phyloP scores from a whole-genome alignment of 2,329 filamentous ascomycete genomes.

The Colletotrichum cuscutae region DNA sequence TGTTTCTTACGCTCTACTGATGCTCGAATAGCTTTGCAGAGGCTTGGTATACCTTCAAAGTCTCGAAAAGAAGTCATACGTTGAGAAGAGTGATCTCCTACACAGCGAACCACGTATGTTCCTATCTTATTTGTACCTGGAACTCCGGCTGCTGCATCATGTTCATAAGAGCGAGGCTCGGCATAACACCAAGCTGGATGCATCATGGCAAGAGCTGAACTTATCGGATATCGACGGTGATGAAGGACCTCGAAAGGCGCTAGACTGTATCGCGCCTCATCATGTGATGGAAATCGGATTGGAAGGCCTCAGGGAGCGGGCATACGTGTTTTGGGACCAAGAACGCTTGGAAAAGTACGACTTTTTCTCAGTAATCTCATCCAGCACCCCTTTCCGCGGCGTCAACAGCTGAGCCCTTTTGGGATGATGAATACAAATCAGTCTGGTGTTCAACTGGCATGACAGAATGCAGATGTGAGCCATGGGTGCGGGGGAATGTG shows the following conservation, averaged over 20 bases:
- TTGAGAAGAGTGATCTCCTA: neutral
- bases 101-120: too few relatives aligned
- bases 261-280: neutral
- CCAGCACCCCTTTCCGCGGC: too few relatives aligned
- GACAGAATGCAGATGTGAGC: too few relatives aligned
- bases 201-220: neutral
- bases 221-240: neutral
- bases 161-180: neutral
- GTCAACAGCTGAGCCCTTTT: too few relatives aligned
- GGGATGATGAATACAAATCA: too few relatives aligned
- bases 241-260: neutral
- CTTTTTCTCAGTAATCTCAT: neutral
- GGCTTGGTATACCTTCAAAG: neutral
- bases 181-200: neutral
- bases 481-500: too few relatives aligned
- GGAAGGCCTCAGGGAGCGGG: neutral
- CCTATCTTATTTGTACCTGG: neutral
- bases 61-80: neutral
- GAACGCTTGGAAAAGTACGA: neutral
- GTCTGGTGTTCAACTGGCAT: too few relatives aligned
- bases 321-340: neutral
- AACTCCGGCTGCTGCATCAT: neutral
- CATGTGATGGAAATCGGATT: neutral
- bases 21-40: neutral
- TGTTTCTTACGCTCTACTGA: neutral